Base-by-base conservation (phyloP, 2,329 filamentous ascomycete species). In the Claviceps digitariae region DNA sequence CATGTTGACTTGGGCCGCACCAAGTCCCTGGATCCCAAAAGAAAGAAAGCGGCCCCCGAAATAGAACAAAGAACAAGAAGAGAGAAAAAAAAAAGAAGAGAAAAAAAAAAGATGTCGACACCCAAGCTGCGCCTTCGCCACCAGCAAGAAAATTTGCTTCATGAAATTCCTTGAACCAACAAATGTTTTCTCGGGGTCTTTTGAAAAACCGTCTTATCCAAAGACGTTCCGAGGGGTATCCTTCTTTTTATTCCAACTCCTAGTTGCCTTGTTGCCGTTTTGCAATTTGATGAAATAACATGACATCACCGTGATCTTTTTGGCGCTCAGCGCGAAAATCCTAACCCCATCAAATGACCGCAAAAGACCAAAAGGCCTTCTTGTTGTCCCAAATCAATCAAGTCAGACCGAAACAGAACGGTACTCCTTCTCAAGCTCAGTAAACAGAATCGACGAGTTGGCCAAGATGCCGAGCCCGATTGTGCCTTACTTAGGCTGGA, bases 191-290 rank as follows among this genome's bases (percentile, higher is more conserved):
- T 50, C 47, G 47, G 12, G 2, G 13, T 6, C 29, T 13, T 31
- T 46, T 38, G 43, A 45, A 40, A 5, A n/a, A 8, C 17, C 13
- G 2, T 50, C 8, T 4, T 53, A 21, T 36, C 44, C 48, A 50
- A 41, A 12, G 13, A 53, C 40, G 27, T 27, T 41, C 29, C 52
- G 52, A 53, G 52, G 52, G 52, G 52, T 53, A 53, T 53, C 31
- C 45, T 46, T 36, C 38, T 31, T 47, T 48, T 48, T 38, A 2
- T 36, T 38, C 10, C 29, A 48, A 38, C 12, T 43, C 23, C 38
- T 17, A 23, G 17, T 17, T 51, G 43, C 27, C 25, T 34, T 34
- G 12, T 48, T 13, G 15, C 4, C 20, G 31, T 34, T 8, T 34
- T 34, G 8, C 31, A 34, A 34, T 34, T 9, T 34, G 31, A 34